Evolutionary conservation across 768 basidiomycete genomes (phyloP).

Genomic region (Cyclocybe cylindracea): DNA sequence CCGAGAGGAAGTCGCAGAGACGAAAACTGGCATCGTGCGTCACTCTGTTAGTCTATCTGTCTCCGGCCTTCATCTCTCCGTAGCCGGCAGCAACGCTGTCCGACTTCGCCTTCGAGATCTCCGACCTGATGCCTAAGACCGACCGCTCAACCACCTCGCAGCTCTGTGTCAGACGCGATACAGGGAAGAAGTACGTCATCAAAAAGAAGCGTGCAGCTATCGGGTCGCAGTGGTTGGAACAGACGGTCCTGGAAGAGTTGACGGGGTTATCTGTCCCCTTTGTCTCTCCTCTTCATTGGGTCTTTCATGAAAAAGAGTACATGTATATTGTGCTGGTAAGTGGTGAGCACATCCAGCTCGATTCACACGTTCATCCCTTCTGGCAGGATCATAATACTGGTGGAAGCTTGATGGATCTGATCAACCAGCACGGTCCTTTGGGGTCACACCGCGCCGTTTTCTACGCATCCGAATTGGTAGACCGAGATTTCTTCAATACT

Average conservation of each 20-base stretch:
- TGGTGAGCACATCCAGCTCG: not conserved
- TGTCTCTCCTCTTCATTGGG: slow-evolving; percentile 37
- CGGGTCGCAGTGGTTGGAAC: slow-evolving; percentile 29
- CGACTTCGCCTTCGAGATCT: slow-evolving; percentile 35
- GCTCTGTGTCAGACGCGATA: slow-evolving; percentile 27
- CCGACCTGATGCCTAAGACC: slow-evolving; percentile 3
- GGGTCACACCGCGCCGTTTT: slow-evolving; percentile 35
- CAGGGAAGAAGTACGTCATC: slow-evolving; percentile 29
- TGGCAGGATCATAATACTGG: slow-evolving; percentile 20
- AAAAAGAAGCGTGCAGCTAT: slow-evolving; percentile 24
- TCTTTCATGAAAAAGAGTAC: slow-evolving; percentile 39
- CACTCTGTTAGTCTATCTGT: not conserved
- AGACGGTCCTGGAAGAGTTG: slow-evolving; percentile 35
- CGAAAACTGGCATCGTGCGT: slow-evolving; percentile 9
- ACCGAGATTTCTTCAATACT: slow-evolving; percentile 10
- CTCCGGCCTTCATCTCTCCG: not conserved
- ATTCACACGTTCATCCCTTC: not conserved
- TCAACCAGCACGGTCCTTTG: slow-evolving; percentile 34
- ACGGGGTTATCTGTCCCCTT: slow-evolving; percentile 36
- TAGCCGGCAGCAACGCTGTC: slow-evolving; percentile 23
- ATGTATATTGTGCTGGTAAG: slow-evolving; percentile 43
- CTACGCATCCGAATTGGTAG: slow-evolving; percentile 52
- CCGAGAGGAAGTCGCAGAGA: slow-evolving; percentile 26
- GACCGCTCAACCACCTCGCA: slow-evolving; percentile 7
- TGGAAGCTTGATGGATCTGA: slow-evolving; percentile 25